Evolutionary conservation across 805 yeast species (phyloP), one percentile per base, ranked within the genome.

Genomic region (Cyberlindnera japonica): DNA sequence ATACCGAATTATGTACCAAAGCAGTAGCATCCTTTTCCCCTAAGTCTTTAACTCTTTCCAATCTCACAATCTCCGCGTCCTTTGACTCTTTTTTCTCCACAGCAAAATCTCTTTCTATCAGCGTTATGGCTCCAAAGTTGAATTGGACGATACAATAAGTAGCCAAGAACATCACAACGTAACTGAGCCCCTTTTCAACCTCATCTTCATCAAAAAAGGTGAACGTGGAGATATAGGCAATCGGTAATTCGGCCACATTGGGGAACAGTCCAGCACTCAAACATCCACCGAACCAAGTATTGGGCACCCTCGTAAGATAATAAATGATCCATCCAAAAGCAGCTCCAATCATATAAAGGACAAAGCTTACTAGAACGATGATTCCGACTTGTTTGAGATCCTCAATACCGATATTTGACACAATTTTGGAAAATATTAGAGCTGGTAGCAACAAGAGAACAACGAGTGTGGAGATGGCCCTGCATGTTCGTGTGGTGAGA

Each of bases 171-270:
- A 33, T 33, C 10, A 33, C 36, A 7, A 17, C 20, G 28, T 33
- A 33, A n/a, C 36, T 33, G 10, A 33, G 28, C 6, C 36, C 36
- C 14, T 33, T 33, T 18, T 33, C 28, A 15, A 33, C 36, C 28
- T 33, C 36, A 5, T 73, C 65, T 30, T 81, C 59, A 41, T 77
- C 64, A 24, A 82, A 70, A 3, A 87, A 82, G 34, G 81, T 67
- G 51, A 82, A 84, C 23, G 89, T 81, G 53, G 89, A 82, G 16
- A 85, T 82, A 60, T 83, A 86, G 0, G 91, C 89, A 48, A 83
- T 82, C 1, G 93, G 93, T 35, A 83, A 65, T 57, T 83, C 93
- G 22, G 84, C 74, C 33, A 83, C 83, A 57, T 83, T 83, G 24
- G 87, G 87, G 61, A 83, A 75, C 48, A 81, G 64, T 3, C 88